Conservation (phyloP, 1,284 basidiomycete species). For the Cystobasidium sp. region DNA sequence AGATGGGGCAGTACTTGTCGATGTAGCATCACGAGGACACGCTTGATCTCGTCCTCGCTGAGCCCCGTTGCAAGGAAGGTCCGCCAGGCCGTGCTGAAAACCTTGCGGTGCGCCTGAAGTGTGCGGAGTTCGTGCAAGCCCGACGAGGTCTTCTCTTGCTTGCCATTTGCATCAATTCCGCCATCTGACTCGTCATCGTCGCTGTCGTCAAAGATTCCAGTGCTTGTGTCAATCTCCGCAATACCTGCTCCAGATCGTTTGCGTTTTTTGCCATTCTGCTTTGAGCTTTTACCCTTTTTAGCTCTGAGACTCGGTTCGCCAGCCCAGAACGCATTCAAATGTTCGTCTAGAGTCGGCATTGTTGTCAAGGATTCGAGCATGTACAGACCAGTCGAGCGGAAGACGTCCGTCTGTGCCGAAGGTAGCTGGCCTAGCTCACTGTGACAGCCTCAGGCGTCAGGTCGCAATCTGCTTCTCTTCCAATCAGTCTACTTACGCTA, state of each 20-base stretch:
- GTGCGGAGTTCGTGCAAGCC: conserved; percentile 48
- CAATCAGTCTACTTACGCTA: conserved; percentile 59
- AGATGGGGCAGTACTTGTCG: conserved; percentile 81
- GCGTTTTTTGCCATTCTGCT: conserved; percentile 53
- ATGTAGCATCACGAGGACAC: conserved; percentile 79
- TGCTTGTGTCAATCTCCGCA: conserved; percentile 63
- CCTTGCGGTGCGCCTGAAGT: conserved; percentile 51
- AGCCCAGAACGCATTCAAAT: conserved; percentile 87
- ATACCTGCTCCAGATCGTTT: conserved; percentile 56
- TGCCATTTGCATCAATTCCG: conserved; percentile 47
- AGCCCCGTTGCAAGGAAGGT: conserved; percentile 53
- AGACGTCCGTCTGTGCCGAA: conserved; percentile 23
- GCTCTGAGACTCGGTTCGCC: conserved; percentile 59
- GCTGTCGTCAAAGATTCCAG: conserved; percentile 77
- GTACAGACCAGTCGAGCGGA: conserved; percentile 68
- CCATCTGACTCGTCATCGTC: conserved; percentile 55
- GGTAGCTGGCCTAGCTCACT: conserved; percentile 2
- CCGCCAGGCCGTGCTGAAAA: conserved; percentile 55
- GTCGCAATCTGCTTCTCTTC: background rate
- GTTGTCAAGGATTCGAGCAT: conserved; percentile 78
- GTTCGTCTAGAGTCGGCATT: conserved; percentile 74
- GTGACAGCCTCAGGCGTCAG: conserved; percentile 52
- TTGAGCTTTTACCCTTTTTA: conserved; percentile 41
- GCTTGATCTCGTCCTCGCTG: conserved; percentile 58
- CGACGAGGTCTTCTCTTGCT: conserved; percentile 42